Evolutionary conservation across 73 alveolate species (phyloP), one percentile per base, ranked within the genome.

Genomic region (Paramecium tetraurelia): DNA sequence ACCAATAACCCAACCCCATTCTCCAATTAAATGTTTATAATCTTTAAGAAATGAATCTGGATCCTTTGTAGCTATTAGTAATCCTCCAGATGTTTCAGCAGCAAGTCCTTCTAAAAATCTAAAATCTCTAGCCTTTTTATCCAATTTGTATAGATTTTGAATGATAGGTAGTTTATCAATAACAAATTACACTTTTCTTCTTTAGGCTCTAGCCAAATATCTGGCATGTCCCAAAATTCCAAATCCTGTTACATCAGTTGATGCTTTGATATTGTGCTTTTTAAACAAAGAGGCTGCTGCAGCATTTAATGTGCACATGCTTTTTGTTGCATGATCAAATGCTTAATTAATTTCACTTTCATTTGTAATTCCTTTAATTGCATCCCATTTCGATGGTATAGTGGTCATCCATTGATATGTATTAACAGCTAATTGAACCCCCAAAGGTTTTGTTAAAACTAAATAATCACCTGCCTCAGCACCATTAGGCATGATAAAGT

Each of bases 181-280:
- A 33, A 85, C 95, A 35, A 97, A 58, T 71, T 96, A 95, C 0
- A 97, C 93, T 20, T 83, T 93, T 33, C 90, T 21, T 5, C 86
- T 69, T 92, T 95, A 93, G 3, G 96, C 99, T 38, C 95, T 76
- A 12, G 98, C 99, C 10, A 99, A 96, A 92, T 98, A 99, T 53
- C 93, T 40, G 41, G 99, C 97, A 94, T 99, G 99, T 4, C 99
- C 99, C 48, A 94, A 85, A 29, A 99, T 86, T 41, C 99, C 99
- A 94, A 99, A 99, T 22, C 99, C 99, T 7, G 99, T 99, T 10
- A 98, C 96, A 95, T 99, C 99, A 20, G 99, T 99, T 58, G 99
- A 96, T 12, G 99, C 99, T 70, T 96, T 96, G 24, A 97, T 94
- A 2, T 92, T 88, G 84, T 96, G 93, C 86, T 94, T 93, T 85